phyloP scores from a whole-genome alignment of 257 asterid genomes.

The Lycium ferocissimum region DNA sequence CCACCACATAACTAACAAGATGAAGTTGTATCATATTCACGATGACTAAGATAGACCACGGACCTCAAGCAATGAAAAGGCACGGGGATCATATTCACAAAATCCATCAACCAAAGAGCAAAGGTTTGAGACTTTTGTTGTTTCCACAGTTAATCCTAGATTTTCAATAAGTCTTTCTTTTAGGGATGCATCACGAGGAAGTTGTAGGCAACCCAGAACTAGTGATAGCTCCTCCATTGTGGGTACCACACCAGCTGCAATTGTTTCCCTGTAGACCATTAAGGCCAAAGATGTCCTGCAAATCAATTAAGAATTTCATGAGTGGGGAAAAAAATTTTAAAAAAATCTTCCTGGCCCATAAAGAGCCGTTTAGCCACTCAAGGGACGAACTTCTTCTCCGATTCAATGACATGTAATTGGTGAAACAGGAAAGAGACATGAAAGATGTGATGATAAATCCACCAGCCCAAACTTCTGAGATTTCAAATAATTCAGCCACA shows the following conservation, averaged over 20 bases:
- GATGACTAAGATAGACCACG: constrained; percentile 27
- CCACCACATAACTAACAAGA: constrained; percentile 31
- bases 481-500: not conserved
- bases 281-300: constrained; percentile 94
- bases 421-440: not conserved
- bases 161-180: constrained; percentile 78
- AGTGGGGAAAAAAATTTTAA: not conserved
- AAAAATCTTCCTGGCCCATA: not conserved
- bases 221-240: constrained; percentile 77
- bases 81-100: constrained; percentile 97
- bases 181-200: constrained; percentile 74
- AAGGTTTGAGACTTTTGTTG: constrained; percentile 59
- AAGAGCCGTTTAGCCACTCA: not conserved
- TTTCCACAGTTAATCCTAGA: constrained; percentile 57
- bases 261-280: constrained; percentile 86
- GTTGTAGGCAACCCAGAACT: constrained; percentile 85
- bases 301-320: constrained; percentile 37
- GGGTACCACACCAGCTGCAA: constrained; percentile 74
- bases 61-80: constrained; percentile 91
- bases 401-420: not conserved
- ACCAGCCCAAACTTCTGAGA: not conserved
- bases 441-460: constrained; percentile 12
- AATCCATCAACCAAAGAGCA: constrained; percentile 87
- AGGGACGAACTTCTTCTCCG: not conserved
- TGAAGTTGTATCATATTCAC: constrained; percentile 33